Percentiles rank a stretch among this genome's conserved stretches.
These are phyloP conservation scores for Boletus rubescentipes DNA, from an alignment of 768 basidiomycete genomes.

Conservation along the genomic window DNA sequence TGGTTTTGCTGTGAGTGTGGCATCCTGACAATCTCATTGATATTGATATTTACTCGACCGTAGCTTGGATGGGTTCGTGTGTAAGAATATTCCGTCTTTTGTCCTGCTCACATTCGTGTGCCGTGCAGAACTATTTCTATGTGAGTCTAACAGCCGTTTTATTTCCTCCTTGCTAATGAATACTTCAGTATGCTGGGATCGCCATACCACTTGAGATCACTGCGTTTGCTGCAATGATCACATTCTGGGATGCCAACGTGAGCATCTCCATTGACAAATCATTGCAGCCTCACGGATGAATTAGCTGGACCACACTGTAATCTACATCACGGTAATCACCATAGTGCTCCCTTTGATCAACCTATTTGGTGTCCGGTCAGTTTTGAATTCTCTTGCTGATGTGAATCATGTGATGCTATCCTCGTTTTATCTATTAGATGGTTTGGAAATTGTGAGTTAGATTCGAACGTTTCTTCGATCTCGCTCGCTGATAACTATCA, in stretches of 20 bases:
- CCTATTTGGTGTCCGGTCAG: conserved; percentile 46
- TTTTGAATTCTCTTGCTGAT: conserved; percentile 33
- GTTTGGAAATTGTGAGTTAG: conserved; percentile 22
- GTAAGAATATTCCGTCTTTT: neutral
- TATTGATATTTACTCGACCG: neutral
- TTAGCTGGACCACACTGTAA: conserved; percentile 37
- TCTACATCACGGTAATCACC: conserved; percentile 41
- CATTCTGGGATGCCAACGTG: conserved; percentile 46
- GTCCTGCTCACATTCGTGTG: neutral
- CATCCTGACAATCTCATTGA: neutral
- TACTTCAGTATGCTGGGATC: conserved; percentile 26
- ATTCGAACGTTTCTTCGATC: neutral
- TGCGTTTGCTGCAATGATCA: conserved; percentile 47
- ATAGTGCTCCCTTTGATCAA: conserved; percentile 42
- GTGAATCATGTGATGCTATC: conserved; percentile 35
- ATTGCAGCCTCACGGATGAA: conserved; percentile 10
- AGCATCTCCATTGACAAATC: neutral
- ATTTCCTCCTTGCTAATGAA: neutral
- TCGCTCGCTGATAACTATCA: conserved; percentile 8
- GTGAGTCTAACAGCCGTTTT: conserved; percentile 13
- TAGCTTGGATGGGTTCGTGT: conserved; percentile 28
- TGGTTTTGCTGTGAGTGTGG: conserved; percentile 29
- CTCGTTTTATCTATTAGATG: conserved; percentile 28
- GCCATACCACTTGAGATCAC: conserved; percentile 51
- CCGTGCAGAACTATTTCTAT: conserved; percentile 34